These are phyloP conservation scores for Salix koriyanagi DNA, from an alignment of 345 rosid species.

Conservation along the genomic window DNA sequence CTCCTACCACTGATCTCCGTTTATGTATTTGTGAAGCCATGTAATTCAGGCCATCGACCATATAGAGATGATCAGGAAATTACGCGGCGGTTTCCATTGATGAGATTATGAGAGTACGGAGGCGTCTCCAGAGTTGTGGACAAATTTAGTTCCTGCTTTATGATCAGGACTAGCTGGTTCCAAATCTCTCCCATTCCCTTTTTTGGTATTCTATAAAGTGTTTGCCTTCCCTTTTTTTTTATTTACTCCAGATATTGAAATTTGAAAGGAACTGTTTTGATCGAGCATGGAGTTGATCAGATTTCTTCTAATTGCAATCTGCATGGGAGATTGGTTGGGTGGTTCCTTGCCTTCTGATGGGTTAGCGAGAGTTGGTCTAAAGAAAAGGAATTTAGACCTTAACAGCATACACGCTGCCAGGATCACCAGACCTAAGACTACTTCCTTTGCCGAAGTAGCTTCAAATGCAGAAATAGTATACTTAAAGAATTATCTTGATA, in stretches of 20 bases:
- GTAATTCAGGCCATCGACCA: background rate
- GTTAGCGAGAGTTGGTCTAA: constrained; percentile 37
- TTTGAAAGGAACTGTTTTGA: background rate
- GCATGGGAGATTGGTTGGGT: constrained; percentile 27
- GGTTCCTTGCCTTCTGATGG: constrained; percentile 27
- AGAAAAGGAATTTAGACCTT: constrained; percentile 33
- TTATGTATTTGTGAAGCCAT: background rate
- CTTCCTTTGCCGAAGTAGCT: background rate
- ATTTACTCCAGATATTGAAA: background rate
- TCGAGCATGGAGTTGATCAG: constrained; percentile 21
- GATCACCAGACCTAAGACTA: constrained; percentile 8
- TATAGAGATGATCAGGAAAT: constrained; percentile 3
- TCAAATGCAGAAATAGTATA: constrained; percentile 28
- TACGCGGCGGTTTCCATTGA: constrained; percentile 6
- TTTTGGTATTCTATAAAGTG: background rate
- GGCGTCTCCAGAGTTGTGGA: constrained; percentile 2
- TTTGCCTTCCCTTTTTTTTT: background rate
- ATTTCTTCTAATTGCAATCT: constrained; percentile 28
- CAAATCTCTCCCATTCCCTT: background rate
- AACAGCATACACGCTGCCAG: constrained; percentile 28
- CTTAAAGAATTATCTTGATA: constrained; percentile 50
- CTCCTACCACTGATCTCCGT: background rate
- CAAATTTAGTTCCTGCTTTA: background rate
- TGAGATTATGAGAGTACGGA: background rate
- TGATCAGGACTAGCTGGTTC: background rate